These are phyloP conservation scores for Multifurca ochricompacta DNA, from an alignment of 768 basidiomycete genomes.

Conservation along the genomic window DNA sequence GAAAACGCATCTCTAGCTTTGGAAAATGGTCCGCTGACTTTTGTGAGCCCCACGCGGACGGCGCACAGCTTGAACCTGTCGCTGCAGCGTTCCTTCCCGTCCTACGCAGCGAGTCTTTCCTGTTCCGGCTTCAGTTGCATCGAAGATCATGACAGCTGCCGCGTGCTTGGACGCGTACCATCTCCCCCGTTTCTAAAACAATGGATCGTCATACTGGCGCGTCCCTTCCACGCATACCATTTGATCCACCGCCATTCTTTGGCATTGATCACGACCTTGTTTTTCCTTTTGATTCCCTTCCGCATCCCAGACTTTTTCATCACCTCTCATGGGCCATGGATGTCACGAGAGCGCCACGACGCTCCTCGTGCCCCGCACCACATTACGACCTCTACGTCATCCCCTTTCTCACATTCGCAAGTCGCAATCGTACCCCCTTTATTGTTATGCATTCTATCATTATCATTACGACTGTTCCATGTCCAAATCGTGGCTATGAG, in stretches of 20 bases:
- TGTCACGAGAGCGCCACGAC: not conserved
- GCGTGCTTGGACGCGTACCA: not conserved
- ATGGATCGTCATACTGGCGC: not conserved
- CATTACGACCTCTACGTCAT: not conserved
- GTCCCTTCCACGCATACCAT: not conserved
- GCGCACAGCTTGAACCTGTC: not conserved
- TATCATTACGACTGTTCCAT: constrained; percentile 18
- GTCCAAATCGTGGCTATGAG: constrained; percentile 20
- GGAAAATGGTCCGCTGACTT: not conserved
- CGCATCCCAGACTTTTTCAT: not conserved
- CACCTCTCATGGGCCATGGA: too few species aligned
- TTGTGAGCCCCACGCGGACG: not conserved
- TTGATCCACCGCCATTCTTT: not conserved
- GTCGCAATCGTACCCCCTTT: not conserved
- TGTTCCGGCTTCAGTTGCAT: too few species aligned
- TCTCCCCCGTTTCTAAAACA: not conserved
- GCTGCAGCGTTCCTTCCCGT: not conserved
- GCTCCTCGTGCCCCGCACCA: not conserved
- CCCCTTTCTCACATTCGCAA: not conserved
- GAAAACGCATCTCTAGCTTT: not conserved
- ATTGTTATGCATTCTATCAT: constrained; percentile 14
- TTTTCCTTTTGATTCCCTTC: not conserved
- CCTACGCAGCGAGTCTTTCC: not conserved
- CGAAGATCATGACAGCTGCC: not conserved
- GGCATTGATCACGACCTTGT: not conserved